Percentiles rank a stretch among this genome's conserved stretches.
Evolutionary conservation across 129 eudicot genomes (phyloP).

Genomic region (Escallonia rubra): DNA sequence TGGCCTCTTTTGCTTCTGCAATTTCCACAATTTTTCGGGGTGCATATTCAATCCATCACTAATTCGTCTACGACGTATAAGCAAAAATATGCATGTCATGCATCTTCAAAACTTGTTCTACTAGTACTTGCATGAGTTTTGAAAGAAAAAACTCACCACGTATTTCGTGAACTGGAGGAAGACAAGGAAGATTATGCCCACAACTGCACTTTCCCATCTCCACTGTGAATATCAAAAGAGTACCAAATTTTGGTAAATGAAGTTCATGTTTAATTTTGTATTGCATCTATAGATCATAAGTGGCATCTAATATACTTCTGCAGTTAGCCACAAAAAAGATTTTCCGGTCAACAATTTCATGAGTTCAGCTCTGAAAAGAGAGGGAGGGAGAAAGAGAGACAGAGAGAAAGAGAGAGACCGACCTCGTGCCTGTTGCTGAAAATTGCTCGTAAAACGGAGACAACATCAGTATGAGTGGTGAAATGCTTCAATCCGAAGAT

Average conservation of each 20-base stretch:
- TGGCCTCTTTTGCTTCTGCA: slow-evolving; percentile 77
- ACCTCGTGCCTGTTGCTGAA: slow-evolving; percentile 60
- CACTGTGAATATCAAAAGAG: slow-evolving; percentile 32
- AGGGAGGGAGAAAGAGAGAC: not conserved
- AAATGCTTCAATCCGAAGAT: slow-evolving; percentile 83
- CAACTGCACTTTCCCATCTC: slow-evolving; percentile 72
- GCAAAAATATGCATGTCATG: too few relatives aligned
- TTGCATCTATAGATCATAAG: too few relatives aligned
- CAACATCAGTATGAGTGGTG: slow-evolving; percentile 53
- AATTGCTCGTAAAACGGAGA: slow-evolving; percentile 49
- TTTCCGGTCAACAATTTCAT: too few relatives aligned
- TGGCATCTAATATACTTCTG: too few relatives aligned
- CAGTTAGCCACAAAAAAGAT: too few relatives aligned
- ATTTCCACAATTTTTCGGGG: not conserved
- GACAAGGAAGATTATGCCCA: slow-evolving; percentile 56
- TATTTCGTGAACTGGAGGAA: slow-evolving; percentile 64
- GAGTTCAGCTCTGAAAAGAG: not conserved
- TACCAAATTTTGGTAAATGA: not conserved
- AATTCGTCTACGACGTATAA: too few relatives aligned
- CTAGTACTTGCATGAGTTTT: not conserved
- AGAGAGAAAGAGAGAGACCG: not conserved
- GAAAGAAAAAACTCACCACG: slow-evolving; percentile 44
- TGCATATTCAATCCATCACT: too few relatives aligned
- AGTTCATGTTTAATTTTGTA: too few relatives aligned
- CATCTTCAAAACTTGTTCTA: too few relatives aligned